Evolutionary conservation across 306 rosid genomes (phyloP), one percentile per base, ranked within the genome.

Genomic region (Coriaria nepalensis): DNA sequence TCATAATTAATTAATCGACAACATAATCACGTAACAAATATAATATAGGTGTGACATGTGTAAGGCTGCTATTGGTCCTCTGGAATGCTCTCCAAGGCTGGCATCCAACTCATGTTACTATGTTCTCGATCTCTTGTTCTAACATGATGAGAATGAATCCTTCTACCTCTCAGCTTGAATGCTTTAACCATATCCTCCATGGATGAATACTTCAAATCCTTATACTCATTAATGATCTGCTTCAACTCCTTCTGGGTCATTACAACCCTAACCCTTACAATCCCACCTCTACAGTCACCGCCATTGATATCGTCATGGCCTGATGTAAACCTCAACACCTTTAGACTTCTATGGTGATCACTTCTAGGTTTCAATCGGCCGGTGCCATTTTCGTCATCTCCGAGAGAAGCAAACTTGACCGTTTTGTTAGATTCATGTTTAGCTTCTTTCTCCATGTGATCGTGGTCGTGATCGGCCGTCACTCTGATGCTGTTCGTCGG

Each of bases 261-360:
- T 68, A 81, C 80, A 65, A 84, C 50, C 55, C 68, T 77, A 67
- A 90, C 71, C 78, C 95, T 90, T 78, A 81, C 73, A 44, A 35
- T 40, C 43, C 79, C 81, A 35, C 67, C 68, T 47, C 56, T 69
- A n/a, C 68, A 53, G 29, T 58, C 46, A n/a, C 59, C 65, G 9
- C 4, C 4, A 40, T 56, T 48, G 57, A 70, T 46, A 68, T 62
- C 6, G 52, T 60, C 65, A 44, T 53, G 68, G 50, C 77, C 73
- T 51, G 63, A 50, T 5, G 45, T 37, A 55, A 55, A 55, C 66
- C 43, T 45, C 59, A 37, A 49, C 43, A 11, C 52, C 60, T 51
- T 55, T 56, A 55, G 49, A 52, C 70, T 2, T 4, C 2, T 2
- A 20, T 20, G 29, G 3, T 20, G 29, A 20, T 20, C 29, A 20